A percentile compares a stretch with the other conserved stretches of the same genome.
phyloP scores from a whole-genome alignment of 2,329 filamentous ascomycete genomes.

The Claviceps quebecensis region DNA sequence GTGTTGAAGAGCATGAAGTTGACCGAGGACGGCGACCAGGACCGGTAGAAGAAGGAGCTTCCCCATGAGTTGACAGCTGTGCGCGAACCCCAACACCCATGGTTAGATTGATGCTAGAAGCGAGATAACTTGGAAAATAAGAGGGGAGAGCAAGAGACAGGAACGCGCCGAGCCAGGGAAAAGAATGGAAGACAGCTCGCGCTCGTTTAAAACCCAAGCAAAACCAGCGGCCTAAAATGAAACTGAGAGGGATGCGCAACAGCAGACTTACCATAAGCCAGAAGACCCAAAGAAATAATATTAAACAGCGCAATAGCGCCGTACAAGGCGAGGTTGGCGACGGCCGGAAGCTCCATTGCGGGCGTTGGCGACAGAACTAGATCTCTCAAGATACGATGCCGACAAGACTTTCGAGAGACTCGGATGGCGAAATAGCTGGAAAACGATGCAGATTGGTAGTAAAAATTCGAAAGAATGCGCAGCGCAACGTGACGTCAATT shows the following conservation, averaged over 20 bases:
- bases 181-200: not conserved
- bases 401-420: not conserved
- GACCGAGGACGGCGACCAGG: slow-evolving; percentile 45
- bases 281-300: slow-evolving; percentile 5
- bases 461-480: not conserved
- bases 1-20: slow-evolving; percentile 71
- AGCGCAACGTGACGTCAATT: not conserved
- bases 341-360: slow-evolving; percentile 5
- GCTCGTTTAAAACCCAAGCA: not conserved
- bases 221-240: not conserved
- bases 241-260: not conserved
- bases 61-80: slow-evolving; percentile 7
- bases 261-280: slow-evolving; percentile 4
- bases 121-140: too few relatives aligned
- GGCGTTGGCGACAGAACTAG: not conserved
- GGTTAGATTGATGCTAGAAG: not conserved
- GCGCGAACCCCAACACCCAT: not conserved
- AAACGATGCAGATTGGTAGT: not conserved
- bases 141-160: too few relatives aligned
- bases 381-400: not conserved
- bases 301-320: slow-evolving; percentile 5
- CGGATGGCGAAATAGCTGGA: not conserved
- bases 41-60: slow-evolving; percentile 6
- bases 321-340: slow-evolving; percentile 3
- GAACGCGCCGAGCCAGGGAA: not conserved